Evolutionary conservation across 306 rosid genomes (phyloP).

Genomic region (Styphnolobium japonicum): DNA sequence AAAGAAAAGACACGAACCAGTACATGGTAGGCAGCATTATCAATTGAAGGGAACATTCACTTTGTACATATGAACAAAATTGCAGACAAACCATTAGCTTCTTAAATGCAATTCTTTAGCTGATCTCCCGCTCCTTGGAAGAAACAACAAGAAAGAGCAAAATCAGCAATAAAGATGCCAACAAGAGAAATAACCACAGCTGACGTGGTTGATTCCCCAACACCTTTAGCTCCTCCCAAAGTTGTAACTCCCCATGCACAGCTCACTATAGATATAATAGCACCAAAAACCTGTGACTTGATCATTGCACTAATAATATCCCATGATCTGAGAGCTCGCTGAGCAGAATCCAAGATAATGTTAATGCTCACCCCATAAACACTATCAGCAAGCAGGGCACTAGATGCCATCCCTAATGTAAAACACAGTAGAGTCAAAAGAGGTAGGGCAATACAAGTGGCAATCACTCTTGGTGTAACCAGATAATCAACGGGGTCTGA

Average conservation of each 20-base stretch:
- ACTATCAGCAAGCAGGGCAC: constrained; percentile 80
- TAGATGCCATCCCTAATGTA: constrained; percentile 86
- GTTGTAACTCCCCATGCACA: constrained; percentile 98
- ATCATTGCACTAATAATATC: constrained; percentile 91
- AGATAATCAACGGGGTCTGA: constrained; percentile 89
- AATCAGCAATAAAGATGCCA: constrained; percentile 91
- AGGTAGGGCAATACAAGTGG: constrained; percentile 77
- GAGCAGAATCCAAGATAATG: constrained; percentile 91
- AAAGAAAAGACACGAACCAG: background rate
- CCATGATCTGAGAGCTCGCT: constrained; percentile 76
- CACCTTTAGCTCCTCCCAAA: constrained; percentile 93
- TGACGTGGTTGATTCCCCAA: constrained; percentile 93
- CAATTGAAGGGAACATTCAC: background rate
- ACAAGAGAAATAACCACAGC: constrained; percentile 96
- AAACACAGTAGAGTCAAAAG: constrained; percentile 85
- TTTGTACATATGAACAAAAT: constrained; percentile 25
- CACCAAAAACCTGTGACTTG: constrained; percentile 90
- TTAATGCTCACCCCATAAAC: constrained; percentile 88
- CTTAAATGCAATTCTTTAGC: constrained; percentile 67
- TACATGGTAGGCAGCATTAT: background rate
- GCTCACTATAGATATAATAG: constrained; percentile 85
- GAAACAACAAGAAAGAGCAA: constrained; percentile 76
- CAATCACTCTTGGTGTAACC: constrained; percentile 89
- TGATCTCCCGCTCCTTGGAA: constrained; percentile 96
- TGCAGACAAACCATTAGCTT: constrained; percentile 19